Percentiles rank a stretch among this genome's conserved stretches.
These are phyloP conservation scores for Uncinocarpus reesii DNA, from an alignment of 2,329 filamentous ascomycete genomes.

Conservation along the genomic window DNA sequence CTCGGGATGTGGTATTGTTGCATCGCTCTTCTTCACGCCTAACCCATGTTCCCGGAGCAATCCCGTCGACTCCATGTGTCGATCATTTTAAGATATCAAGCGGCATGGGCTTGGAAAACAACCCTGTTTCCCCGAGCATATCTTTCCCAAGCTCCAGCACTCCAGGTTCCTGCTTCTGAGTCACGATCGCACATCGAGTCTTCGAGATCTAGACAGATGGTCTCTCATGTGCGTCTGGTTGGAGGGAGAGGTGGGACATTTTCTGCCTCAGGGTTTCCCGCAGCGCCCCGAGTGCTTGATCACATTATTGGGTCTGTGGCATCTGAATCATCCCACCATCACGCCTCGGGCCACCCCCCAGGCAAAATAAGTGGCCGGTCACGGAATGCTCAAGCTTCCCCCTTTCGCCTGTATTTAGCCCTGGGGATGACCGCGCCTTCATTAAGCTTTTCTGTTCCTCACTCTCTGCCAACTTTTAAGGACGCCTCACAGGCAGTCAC, in stretches of 20 bases:
- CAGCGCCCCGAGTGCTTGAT: not conserved
- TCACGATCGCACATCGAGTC: not conserved
- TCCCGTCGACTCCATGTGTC: constrained; percentile 7
- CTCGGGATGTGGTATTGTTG: not conserved
- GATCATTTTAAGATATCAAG: constrained; percentile 10
- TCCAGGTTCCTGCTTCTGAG: not conserved
- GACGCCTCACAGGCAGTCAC: constrained; percentile 6
- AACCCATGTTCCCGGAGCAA: not conserved
- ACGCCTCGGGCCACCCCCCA: not conserved
- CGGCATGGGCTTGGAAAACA: not conserved
- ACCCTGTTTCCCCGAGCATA: not conserved
- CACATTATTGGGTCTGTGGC: constrained; percentile 9
- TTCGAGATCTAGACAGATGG: not conserved
- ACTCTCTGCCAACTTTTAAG: constrained; percentile 9
- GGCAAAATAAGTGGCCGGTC: not conserved
- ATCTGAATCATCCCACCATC: constrained; percentile 11
- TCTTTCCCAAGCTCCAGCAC: not conserved
- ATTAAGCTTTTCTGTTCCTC: constrained; percentile 8
- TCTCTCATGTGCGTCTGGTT: not conserved
- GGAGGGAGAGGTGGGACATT: constrained; percentile 2
- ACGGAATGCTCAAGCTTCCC: not conserved
- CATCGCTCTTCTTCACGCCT: not conserved
- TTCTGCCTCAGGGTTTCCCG: not conserved
- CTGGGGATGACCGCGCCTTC: too few relatives aligned
- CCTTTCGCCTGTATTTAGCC: not conserved